Percentiles rank a stretch among this genome's conserved stretches.
Conservation (phyloP, 2,329 filamentous ascomycete genomes). For the Curvularia verruculosa region DNA sequence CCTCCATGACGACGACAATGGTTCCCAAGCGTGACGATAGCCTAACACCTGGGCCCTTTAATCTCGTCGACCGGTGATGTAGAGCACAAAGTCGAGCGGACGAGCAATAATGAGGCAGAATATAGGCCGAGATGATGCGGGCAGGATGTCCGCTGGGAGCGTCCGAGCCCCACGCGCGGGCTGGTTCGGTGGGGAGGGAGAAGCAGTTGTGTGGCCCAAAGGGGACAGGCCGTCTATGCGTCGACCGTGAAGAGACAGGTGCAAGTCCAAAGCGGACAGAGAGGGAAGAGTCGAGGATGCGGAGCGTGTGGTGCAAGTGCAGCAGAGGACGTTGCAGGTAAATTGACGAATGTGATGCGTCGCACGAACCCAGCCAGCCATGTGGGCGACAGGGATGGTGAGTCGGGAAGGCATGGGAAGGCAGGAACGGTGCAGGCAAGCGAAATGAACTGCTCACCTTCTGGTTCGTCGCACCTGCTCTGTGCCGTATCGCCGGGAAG, state of each 20-base stretch:
- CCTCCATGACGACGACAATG: conserved; percentile 17
- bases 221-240: conserved; percentile 11
- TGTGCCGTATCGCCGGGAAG: conserved; percentile 9
- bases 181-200: conserved; percentile 27
- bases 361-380: conserved; percentile 34
- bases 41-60: conserved; percentile 38
- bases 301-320: conserved; percentile 23
- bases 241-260: conserved; percentile 11
- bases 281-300: conserved; percentile 7
- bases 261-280: conserved; percentile 12
- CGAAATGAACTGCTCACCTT: conserved; percentile 45
- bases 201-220: conserved; percentile 37
- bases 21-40: conserved; percentile 21
- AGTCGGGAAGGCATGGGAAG: conserved; percentile 1
- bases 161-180: conserved; percentile 27
- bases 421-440: conserved; percentile 29
- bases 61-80: conserved; percentile 32
- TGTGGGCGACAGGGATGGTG: conserved; percentile 43
- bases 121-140: conserved; percentile 42
- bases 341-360: conserved; percentile 37
- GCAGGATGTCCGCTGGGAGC: conserved; percentile 25
- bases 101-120: conserved; percentile 24
- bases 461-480: conserved; percentile 28
- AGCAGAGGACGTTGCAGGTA: conserved; percentile 40
- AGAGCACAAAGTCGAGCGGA: conserved; percentile 18